phyloP scores from a whole-genome alignment of 768 basidiomycete genomes.

The Termitomyces sp. region DNA sequence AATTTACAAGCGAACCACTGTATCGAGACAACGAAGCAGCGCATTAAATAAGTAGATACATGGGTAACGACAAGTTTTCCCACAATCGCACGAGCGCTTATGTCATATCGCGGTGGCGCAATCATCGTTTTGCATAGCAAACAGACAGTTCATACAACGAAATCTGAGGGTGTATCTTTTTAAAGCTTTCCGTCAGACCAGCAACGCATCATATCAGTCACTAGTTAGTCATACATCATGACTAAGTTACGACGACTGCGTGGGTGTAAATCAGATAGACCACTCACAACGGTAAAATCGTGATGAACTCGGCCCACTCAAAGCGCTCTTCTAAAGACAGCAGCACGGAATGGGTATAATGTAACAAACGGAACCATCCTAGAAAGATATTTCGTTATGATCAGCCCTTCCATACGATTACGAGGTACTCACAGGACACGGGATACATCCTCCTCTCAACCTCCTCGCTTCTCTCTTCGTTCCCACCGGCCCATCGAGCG shows the following conservation, averaged over 20 bases:
- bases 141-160: too few species aligned
- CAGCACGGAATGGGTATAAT: conserved; percentile 18
- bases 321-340: background rate
- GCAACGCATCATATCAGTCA: background rate
- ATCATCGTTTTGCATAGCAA: too few species aligned
- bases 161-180: too few species aligned
- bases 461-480: conserved; percentile 11
- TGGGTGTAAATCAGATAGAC: background rate
- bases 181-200: too few species aligned
- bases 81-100: too few species aligned
- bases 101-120: too few species aligned
- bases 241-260: background rate
- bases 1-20: too few species aligned
- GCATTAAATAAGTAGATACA: too few species aligned
- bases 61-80: too few species aligned
- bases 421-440: conserved; percentile 13
- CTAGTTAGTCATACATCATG: background rate
- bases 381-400: background rate
- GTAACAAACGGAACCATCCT: conserved; percentile 15
- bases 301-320: too few species aligned
- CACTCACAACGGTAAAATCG: background rate
- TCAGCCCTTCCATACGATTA: too few species aligned
- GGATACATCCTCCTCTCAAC: conserved; percentile 15
- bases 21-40: too few species aligned
- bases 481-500: background rate